Evolutionary conservation across 2,329 filamentous ascomycete species (phyloP).

Genomic region (Monilinia fructicola): DNA sequence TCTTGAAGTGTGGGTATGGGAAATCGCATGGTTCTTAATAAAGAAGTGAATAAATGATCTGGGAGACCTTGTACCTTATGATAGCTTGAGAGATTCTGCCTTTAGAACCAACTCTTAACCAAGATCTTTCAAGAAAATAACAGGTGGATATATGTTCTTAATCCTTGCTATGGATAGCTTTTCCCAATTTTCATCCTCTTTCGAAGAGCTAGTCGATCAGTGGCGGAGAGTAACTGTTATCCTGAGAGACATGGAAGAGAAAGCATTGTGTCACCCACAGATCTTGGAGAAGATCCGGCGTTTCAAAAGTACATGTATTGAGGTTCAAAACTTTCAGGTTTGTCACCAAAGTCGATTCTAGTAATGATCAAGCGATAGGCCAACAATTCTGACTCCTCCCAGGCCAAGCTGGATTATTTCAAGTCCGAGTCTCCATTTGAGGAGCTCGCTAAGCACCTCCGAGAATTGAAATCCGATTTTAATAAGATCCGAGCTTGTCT

Average conservation of each 20-base stretch:
- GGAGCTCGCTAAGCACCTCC: neutral
- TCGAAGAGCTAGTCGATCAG: neutral
- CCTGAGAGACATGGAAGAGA: neutral
- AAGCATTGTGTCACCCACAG: neutral
- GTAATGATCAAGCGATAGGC: neutral
- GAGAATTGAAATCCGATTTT: neutral
- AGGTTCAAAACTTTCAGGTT: conserved; percentile 2
- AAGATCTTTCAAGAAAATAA: rapidly evolving
- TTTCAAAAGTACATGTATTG: neutral
- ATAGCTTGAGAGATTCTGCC: neutral
- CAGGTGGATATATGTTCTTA: neutral
- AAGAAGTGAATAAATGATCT: neutral
- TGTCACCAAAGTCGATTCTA: neutral
- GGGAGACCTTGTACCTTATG: neutral
- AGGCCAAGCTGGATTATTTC: conserved; percentile 6
- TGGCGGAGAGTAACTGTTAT: neutral
- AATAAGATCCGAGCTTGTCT: neutral
- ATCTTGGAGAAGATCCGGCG: neutral
- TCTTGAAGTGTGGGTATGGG: neutral
- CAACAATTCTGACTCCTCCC: neutral
- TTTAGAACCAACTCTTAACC: rapidly evolving
- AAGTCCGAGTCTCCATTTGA: neutral
- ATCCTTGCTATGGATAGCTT: neutral
- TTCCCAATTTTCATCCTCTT: neutral
- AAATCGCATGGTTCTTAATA: neutral